Evolutionary conservation across 176 grass and related monocot genomes (phyloP).

Genomic region (Secale cereale): DNA sequence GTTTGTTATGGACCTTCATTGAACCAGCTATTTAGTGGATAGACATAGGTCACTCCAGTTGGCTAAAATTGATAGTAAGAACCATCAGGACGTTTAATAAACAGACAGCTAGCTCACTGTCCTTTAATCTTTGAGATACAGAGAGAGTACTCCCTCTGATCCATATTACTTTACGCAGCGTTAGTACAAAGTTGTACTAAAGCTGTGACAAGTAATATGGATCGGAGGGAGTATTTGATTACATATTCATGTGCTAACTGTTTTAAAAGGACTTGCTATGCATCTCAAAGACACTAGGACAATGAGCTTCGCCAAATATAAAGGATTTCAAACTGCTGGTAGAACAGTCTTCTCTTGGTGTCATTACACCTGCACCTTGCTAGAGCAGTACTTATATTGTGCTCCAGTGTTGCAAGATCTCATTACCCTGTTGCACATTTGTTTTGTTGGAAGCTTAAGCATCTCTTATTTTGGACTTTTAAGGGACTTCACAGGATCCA

Average conservation of each 20-base stretch:
- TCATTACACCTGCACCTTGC: background rate
- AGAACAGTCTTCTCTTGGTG: background rate
- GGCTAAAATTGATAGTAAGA: background rate
- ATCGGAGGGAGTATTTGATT: too few species aligned
- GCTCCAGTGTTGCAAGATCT: background rate
- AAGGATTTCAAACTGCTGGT: background rate
- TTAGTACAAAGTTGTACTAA: too few species aligned
- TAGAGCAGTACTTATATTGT: background rate
- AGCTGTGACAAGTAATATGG: too few species aligned
- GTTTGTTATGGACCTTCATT: background rate
- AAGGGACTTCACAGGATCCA: background rate
- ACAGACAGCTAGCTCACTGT: too few species aligned
- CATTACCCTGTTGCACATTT: constrained; percentile 2
- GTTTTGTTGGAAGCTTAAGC: background rate
- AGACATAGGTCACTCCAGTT: background rate
- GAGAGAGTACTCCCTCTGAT: too few species aligned
- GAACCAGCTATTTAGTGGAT: constrained; percentile 1
- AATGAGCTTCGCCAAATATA: background rate
- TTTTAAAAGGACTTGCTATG: background rate
- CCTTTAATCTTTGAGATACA: too few species aligned
- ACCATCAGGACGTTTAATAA: too few species aligned
- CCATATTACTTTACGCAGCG: too few species aligned
- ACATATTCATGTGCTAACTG: too few species aligned
- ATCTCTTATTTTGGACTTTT: background rate
- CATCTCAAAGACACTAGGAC: background rate